Percentiles rank a stretch among this genome's conserved stretches.
These are phyloP conservation scores for Amanita pseudoporphyria DNA, from an alignment of 768 basidiomycete species.

Conservation along the genomic window DNA sequence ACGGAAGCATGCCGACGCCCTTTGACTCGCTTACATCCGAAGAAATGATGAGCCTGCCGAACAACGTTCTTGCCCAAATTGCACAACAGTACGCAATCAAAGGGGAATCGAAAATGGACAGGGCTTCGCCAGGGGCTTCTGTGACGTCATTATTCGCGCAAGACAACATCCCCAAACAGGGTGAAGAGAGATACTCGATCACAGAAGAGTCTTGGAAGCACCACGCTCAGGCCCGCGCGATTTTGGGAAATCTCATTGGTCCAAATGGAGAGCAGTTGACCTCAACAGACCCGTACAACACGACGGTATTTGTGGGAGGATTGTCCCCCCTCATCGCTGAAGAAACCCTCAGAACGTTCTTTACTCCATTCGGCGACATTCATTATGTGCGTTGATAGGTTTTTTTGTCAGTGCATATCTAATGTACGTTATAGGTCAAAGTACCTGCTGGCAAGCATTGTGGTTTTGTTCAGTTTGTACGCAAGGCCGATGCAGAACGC, in stretches of 20 bases:
- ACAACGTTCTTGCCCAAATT: constrained; percentile 36
- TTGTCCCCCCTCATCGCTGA: constrained; percentile 83
- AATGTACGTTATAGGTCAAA: constrained; percentile 54
- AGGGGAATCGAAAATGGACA: constrained; percentile 19
- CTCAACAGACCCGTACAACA: constrained; percentile 91
- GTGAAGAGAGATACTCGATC: constrained; percentile 38
- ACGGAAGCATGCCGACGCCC: constrained; percentile 38
- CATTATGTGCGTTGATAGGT: constrained; percentile 59
- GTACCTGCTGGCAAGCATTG: constrained; percentile 96
- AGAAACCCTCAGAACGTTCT: constrained; percentile 85
- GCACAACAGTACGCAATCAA: constrained; percentile 37
- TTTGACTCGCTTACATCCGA: constrained; percentile 41
- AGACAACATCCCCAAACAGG: constrained; percentile 25
- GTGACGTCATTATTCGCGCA: constrained; percentile 32
- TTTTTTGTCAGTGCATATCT: constrained; percentile 6
- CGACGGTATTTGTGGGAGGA: constrained; percentile 92
- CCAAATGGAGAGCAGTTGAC: constrained; percentile 82
- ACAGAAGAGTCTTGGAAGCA: constrained; percentile 80
- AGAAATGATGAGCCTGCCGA: constrained; percentile 40
- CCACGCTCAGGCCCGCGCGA: constrained; percentile 74
- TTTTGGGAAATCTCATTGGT: constrained; percentile 75
- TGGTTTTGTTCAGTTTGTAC: constrained; percentile 92
- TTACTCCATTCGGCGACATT: constrained; percentile 87
- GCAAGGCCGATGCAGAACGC: constrained; percentile 83
- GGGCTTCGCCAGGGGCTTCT: constrained; percentile 17